phyloP scores from a whole-genome alignment of 2,329 filamentous ascomycete species.

The Rosellinia necatrix region DNA sequence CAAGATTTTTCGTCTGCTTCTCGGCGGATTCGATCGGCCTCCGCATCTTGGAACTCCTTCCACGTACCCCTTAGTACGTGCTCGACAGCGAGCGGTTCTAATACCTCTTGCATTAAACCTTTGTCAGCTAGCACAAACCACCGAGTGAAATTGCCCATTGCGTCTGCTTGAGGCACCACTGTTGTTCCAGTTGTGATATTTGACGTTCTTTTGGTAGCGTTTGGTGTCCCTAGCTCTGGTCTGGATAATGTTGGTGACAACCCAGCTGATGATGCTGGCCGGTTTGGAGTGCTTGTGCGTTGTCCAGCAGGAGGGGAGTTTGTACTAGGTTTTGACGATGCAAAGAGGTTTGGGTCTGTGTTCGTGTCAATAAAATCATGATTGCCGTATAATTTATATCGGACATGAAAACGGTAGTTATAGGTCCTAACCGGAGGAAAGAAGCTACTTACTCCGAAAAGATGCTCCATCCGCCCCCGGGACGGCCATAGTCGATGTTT shows the following conservation, averaged over 20 bases:
- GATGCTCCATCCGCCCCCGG: neutral
- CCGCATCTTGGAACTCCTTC: conserved; percentile 46
- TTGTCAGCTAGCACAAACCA: conserved; percentile 61
- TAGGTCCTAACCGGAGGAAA: neutral
- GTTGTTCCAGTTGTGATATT: neutral
- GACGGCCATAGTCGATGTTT: neutral
- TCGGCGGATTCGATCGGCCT: conserved; percentile 47
- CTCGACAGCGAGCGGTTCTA: conserved; percentile 52
- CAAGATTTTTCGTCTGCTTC: conserved; percentile 55
- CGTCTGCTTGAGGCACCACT: conserved; percentile 41
- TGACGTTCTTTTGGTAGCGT: neutral
- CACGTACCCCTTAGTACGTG: conserved; percentile 51
- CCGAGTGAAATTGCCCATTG: conserved; percentile 54
- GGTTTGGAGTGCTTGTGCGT: neutral
- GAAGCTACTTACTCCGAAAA: conserved; percentile 12
- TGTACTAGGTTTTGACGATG: neutral
- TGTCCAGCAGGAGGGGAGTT: neutral
- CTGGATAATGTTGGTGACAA: neutral
- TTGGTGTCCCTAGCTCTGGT: neutral
- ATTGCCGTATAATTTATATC: too few species aligned
- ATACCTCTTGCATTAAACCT: conserved; percentile 55
- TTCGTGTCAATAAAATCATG: conserved; percentile 4
- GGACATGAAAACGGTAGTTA: too few species aligned
- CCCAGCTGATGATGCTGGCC: neutral
- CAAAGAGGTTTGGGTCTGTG: neutral